Base-by-base conservation (phyloP, 768 basidiomycete genomes). In the Tubosaeta sp. region DNA sequence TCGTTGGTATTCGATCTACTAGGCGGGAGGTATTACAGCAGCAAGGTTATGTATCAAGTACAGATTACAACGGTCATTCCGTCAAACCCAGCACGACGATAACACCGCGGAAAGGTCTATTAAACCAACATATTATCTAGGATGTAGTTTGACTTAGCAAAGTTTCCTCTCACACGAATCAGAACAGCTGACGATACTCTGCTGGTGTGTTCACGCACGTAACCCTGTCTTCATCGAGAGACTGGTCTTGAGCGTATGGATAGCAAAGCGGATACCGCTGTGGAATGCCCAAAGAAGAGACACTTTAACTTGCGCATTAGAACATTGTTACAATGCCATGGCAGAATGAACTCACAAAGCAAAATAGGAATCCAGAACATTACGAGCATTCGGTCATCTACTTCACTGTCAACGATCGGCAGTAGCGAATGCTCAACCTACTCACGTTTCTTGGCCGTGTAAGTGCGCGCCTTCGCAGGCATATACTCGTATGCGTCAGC, bases 291-390 rank as follows among this genome's bases (percentile, higher is more conserved):
- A 85, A 48, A 85, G 62, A 47, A 83, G 69, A 49, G 84, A 84
- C 56, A 85, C 83, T 48, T 49, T 33, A 17, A 50, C 33, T 32
- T 22, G 38, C 8, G 33, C 22, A 22, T 61, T 37, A 66, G 52
- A 29, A 39, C 19, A 25, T 50, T 29, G 3, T 13, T 51, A 19
- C 43, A 32, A 48, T 42, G 14, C n/a, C 12, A 43, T 6, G 41
- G 9, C 16, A 42, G 17, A 49, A 29, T n/a, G 31, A 10, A 82
- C 88, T 73, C 60, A 92, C 89, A 69, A 53, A 91, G 68, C 9
- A 93, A 74, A 62, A 92, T 88, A 16, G 90, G 90, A 59, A 93
- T 75, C 90, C 90, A 93, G 74, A 93, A 93, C 38, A 86, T 64
- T 33, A 89, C 62, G 43, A 93, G 79, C 90, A 93, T 93, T 38